Evolutionary conservation across 192 early-diverging fungal genomes (phyloP), one percentile per base, ranked within the genome.

Genomic region (Podila clonocystis): DNA sequence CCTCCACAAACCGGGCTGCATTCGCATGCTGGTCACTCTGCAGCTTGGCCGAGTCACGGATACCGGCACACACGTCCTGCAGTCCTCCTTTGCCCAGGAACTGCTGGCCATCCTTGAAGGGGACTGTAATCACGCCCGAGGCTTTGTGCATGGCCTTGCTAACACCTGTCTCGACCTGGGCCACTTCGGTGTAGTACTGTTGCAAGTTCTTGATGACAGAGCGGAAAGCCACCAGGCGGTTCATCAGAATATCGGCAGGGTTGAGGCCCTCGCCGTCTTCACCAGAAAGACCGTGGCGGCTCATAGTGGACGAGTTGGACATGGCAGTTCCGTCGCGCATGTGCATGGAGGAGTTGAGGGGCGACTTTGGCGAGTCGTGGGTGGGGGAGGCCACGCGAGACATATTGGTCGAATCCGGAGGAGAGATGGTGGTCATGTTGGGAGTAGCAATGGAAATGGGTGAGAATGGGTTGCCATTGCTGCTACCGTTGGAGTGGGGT

Each of bases 131-230:
- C 19, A 75, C 65, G 41, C 63, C 57, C 22, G 80, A 73, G 26
- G 68, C 58, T 55, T 82, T 82, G 62, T 70, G 61, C 59, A 70
- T 67, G 30, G 67, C 73, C 62, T 74, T 74, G 73, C 67, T 65
- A 34, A 68, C 64, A 24, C 59, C 59, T 13, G 31, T 62, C 58
- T 86, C 82, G 52, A 75, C 82, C 58, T 63, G 49, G 19, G 69
- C 82, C n/a, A 77, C 70, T 58, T 86, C 85, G 4, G 70, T 67
- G 60, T 74, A 83, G 61, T 83, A 86, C n/a, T 65, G 33, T 19
- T 73, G 74, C 36, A 86, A 22, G 62, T 73, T 73, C 68, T 83
- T 79, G 52, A 86, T 72, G 38, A 86, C 73, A 12, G 50, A 68
- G 6, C 59, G 62, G 77, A 82, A 86, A 5, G 82, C 72, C 30